Base-by-base conservation (phyloP, 2,329 filamentous ascomycete species). In the Epichloe gansuensis region DNA sequence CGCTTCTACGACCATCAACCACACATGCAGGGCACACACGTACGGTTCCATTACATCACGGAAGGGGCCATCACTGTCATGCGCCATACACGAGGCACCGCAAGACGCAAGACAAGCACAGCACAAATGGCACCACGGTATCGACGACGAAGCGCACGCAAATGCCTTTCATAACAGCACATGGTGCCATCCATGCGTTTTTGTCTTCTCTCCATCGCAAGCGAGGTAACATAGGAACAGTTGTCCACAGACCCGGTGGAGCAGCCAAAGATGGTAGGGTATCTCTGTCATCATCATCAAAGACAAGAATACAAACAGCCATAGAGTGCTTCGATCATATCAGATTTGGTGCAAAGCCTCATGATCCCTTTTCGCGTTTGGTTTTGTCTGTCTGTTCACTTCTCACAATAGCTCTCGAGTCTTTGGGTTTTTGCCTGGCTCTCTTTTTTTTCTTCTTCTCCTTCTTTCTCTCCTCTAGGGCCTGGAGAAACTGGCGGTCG, bases 261-360 rank as follows among this genome's bases (percentile, higher is more conserved):
- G 23, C 48, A 50, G 44, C 49, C 42, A 51, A 46, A 35, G 21
- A 51, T 39, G 31, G 34, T 17, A 46, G 49, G 31, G 42, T 41
- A 46, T 51, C 42, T 46, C 28, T 11, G 23, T 34, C 44, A 46
- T 28, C 3, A 34, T 35, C 5, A 23, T 46, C 15, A 31, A 8
- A 38, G 44, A 38, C 31, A 41, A 4, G 21, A 46, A 45, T 46
- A 46, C 41, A 45, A 46, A 31, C 49, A 41, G 49, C 42, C 34
- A 31, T 41, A 17, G 17, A 9, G 31, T 49, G 48, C 41, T 38
- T 41, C 13, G 21, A n/a, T 4, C 49, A 51, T 6, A 5, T 46
- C 21, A 9, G 1, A 9, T 31, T 31, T 46, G 21, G 34, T 46
- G 28, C 49, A 39, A 46, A 28, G 12, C 31, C 31, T 31, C 31